Base-by-base conservation (phyloP, 805 yeast species). In the Tetrapisispora taiwanensis region DNA sequence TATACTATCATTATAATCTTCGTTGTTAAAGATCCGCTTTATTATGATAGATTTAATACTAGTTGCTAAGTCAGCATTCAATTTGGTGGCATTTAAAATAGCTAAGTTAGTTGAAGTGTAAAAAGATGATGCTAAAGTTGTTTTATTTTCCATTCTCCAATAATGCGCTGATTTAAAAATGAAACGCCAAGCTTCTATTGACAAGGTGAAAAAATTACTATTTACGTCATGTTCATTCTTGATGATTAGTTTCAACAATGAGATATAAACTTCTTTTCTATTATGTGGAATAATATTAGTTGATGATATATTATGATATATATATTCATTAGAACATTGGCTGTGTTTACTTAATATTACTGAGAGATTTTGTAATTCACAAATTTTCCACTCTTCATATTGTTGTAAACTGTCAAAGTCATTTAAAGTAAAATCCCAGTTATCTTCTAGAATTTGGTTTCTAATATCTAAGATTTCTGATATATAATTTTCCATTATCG, bases 111-210 rank as follows among this genome's bases (percentile, higher is more conserved):
- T 70, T 1, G 82, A 80, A 4, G 78, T 71, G 44, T 71, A 75
- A 6, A 79, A 47, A 7, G 75, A 51, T 0, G 73, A 67, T 0
- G 78, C 73, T 40, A 74, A 62, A 0, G 84, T 67, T 0, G 77
- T 65, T 7, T 58, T 59, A 46, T 71, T 51, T 34, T 56, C 73
- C 4, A 81, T 58, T 46, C 83, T 65, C 92, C 92, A 84, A 43
- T 74, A 66, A 34, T 65, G 68, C 7, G 76, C 65, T 43, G 76
- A 73, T 14, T 68, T 58, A 1, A 55, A 59, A 3, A 81, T 52
- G 12, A 81, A 57, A 37, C 66, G 68, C 7, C 62, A 56, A 0
- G 75, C 65, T 15, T 68, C 57, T 47, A 73, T 74, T 1, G 78
- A 63, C n/a, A 73, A 6, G 5, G 26, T 22, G 8, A 22, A 6